Base-by-base conservation (phyloP, 2,329 filamentous ascomycete species). In the Aciculosporium take region DNA sequence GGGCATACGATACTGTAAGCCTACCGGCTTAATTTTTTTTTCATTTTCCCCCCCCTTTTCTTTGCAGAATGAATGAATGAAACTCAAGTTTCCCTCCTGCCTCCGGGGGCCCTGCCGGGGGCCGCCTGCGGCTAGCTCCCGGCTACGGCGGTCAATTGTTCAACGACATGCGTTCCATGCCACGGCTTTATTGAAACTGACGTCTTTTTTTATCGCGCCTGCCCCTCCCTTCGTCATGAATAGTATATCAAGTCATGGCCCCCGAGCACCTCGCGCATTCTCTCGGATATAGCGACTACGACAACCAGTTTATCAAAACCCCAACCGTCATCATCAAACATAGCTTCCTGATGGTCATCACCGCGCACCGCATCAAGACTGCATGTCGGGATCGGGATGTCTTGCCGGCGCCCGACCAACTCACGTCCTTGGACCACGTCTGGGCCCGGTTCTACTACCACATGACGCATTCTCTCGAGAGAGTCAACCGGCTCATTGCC, bases 341-440 rank as follows among this genome's bases (percentile, higher is more conserved):
- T 18, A 43, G 41, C 36, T 43, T 43, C 18, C 41, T 43, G 17
- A 38, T 39, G 36, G 23, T 39, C 12, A 30, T 43, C 12, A 43
- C 41, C 17, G 41, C 41, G 7, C 30, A 43, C 13, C 41, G 41
- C 17, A 43, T 43, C 30, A 43, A 29, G 30, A 23, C 30, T 15
- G 41, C 41, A 13, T 34, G 41, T 30, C 21, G 36, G 7, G 7
- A 34, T 13, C 28, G 18, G 8, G 17, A 21, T 28, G 35, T 43
- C 10, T 23, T 39, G 13, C 41, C 41, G 6, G 29, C 41, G 1
- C 41, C 41, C 20, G 35, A 30, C 24, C 41, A 43, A 25, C 28
- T 43, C 10, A 9, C 18, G 28, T 38, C 41, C 13, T 9, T 43
- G 3, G 17, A 21, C 10, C 41, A 38, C 8, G 13, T 43, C 10